Evolutionary conservation across 2,329 filamentous ascomycete genomes (phyloP), one percentile per base, ranked within the genome.

Genomic region (Pezicula carpinea): DNA sequence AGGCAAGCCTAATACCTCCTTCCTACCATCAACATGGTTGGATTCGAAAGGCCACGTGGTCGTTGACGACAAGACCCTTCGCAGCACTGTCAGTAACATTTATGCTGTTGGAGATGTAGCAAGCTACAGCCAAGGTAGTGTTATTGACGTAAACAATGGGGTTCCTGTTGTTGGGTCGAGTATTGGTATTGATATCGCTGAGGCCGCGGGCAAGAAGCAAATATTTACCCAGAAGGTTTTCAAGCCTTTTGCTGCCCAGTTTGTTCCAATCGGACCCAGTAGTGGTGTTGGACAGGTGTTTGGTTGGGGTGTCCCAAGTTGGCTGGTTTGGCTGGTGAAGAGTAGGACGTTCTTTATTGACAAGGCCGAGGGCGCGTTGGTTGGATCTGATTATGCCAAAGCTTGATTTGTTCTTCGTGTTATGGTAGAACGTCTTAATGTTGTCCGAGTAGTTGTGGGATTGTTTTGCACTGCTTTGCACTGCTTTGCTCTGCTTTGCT

Each of bases 11-110:
- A 75, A 74, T 43, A 68, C 67, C 0, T 17, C 36, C 0, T 75
- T 72, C 46, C 62, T 82, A 1, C 75, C 77, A 0, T 43, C 57
- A 4, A 57, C 65, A 6, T 69, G 77, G 34, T 66, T 81, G 3
- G 64, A 70, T 49, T 59, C 64, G 0, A 63, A 58, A 5, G 73
- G 72, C 13, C 75, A 72, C 60, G 70, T 83, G 38, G 64, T 64
- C 21, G 74, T 71, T 6, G 70, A 80, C 54, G 53, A 47, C 11
- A 39, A 44, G n/a, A 75, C 70, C 1, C 63, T 75, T 4, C 70
- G 74, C 17, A 70, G 74, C 35, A 17, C 41, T 6, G 39, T 36
- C 6, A 26, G 19, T 7, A 39, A 31, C 6, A 39, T 47, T 4
- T 47, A 41, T 29, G 69, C 71, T 34, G 47, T 72, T 13, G 75